phyloP scores from a whole-genome alignment of 2,329 filamentous ascomycete species.

The Exophiala aquamarina region DNA sequence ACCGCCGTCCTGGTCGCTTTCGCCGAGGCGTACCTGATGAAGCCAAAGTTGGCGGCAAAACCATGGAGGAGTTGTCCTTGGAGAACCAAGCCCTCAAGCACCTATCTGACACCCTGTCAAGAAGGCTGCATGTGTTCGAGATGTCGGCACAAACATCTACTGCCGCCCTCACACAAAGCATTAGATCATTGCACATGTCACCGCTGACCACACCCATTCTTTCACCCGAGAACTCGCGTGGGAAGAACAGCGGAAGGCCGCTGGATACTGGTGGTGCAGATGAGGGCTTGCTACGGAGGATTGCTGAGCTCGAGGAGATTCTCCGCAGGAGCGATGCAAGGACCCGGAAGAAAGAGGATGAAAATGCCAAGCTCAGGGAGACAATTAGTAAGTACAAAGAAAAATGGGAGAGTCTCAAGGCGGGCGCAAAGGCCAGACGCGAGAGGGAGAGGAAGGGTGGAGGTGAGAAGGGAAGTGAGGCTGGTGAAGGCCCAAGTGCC shows the following conservation, averaged over 20 bases:
- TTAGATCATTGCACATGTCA: conserved; percentile 49
- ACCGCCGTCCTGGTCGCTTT: conserved; percentile 12
- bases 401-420: conserved; percentile 69
- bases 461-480: conserved; percentile 5
- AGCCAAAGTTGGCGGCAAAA: conserved; percentile 52
- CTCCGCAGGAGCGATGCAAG: conserved; percentile 59
- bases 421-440: conserved; percentile 54
- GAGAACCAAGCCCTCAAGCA: conserved; percentile 86
- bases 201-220: conserved; percentile 22
- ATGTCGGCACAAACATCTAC: conserved; percentile 85
- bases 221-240: conserved; percentile 27
- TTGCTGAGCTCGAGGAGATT: conserved; percentile 68
- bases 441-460: conserved; percentile 27
- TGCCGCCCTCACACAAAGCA: conserved; percentile 82
- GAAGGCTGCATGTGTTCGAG: conserved; percentile 89
- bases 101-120: conserved; percentile 81
- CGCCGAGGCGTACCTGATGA: conserved; percentile 13
- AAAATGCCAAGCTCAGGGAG: conserved; percentile 60
- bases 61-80: conserved; percentile 81
- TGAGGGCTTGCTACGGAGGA: conserved; percentile 49
- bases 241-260: conserved; percentile 16
- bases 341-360: conserved; percentile 61
- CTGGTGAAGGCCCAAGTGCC: neutral
- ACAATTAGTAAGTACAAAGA: conserved; percentile 60
- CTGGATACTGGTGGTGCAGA: conserved; percentile 40